Percentiles rank a stretch among this genome's conserved stretches.
Conservation (phyloP, 1,284 basidiomycete genomes). For the Anthracocystis walkeri region DNA sequence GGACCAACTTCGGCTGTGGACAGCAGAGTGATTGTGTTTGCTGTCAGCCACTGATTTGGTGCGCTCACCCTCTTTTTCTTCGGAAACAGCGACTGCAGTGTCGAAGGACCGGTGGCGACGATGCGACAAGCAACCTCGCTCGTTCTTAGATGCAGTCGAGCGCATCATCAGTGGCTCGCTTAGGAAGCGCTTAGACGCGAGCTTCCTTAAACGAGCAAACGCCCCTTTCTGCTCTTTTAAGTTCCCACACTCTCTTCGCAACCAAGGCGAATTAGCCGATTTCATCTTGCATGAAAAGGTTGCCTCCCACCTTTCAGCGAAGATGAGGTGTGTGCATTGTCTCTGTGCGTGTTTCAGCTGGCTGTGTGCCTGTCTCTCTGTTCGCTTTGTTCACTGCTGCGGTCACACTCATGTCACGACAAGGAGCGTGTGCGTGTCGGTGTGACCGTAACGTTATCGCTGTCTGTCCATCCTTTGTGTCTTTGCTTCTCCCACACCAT, state of each 20-base stretch:
- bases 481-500: neutral
- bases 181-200: constrained; percentile 3
- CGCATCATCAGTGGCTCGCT: neutral
- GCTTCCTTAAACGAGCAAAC: neutral
- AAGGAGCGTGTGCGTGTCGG: neutral
- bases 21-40: too few relatives aligned
- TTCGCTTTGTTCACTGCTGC: neutral
- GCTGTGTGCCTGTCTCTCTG: neutral
- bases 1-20: too few relatives aligned
- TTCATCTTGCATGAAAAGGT: neutral
- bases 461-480: neutral
- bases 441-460: neutral
- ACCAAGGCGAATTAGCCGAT: constrained; percentile 2
- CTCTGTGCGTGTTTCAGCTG: neutral
- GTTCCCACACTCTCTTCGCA: neutral
- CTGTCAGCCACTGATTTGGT: too few relatives aligned
- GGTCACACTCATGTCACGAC: neutral
- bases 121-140: neutral
- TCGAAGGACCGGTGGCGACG: too few relatives aligned
- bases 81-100: too few relatives aligned
- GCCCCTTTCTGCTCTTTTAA: neutral
- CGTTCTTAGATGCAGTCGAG: neutral
- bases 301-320: neutral
- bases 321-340: neutral
- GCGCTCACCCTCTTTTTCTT: too few relatives aligned